Evolutionary conservation across 768 basidiomycete species (phyloP).

Genomic region (Phaeolepiota aurea): DNA sequence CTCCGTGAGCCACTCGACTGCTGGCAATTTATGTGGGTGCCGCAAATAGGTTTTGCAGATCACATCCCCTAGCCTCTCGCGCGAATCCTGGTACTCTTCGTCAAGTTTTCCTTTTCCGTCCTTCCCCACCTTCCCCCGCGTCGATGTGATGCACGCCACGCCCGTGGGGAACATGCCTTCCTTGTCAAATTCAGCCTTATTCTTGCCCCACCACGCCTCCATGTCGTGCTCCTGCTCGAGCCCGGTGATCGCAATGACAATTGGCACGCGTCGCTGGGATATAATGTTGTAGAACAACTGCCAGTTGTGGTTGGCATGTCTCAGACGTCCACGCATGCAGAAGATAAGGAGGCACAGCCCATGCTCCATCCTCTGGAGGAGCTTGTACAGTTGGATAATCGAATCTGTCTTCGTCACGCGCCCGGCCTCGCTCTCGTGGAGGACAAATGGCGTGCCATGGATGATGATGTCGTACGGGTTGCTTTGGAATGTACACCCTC

Average conservation of each 20-base stretch:
- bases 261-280: slow-evolving; percentile 23
- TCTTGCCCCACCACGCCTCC: slow-evolving; percentile 27
- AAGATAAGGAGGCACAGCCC: slow-evolving; percentile 22
- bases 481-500: slow-evolving; percentile 25
- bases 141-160: slow-evolving; percentile 24
- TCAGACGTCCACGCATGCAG: slow-evolving; percentile 24
- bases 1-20: neutral
- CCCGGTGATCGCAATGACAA: slow-evolving; percentile 27
- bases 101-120: slow-evolving; percentile 10
- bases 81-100: slow-evolving; percentile 13
- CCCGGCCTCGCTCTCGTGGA: slow-evolving; percentile 23
- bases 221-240: slow-evolving; percentile 29
- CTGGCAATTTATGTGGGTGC: neutral
- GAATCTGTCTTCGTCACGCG: slow-evolving; percentile 10
- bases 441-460: slow-evolving; percentile 12
- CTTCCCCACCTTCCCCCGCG: slow-evolving; percentile 11
- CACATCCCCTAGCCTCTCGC: neutral
- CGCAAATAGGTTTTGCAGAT: neutral
- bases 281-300: slow-evolving; percentile 21
- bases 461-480: slow-evolving; percentile 16
- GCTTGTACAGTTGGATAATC: slow-evolving; percentile 10
- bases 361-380: slow-evolving; percentile 8
- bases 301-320: slow-evolving; percentile 25
- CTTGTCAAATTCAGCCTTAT: slow-evolving; percentile 16
- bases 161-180: slow-evolving; percentile 23